A percentile compares a stretch with the other conserved stretches of the same genome.
phyloP scores from a whole-genome alignment of 257 asterid species.

The Plectranthus barbatus region DNA sequence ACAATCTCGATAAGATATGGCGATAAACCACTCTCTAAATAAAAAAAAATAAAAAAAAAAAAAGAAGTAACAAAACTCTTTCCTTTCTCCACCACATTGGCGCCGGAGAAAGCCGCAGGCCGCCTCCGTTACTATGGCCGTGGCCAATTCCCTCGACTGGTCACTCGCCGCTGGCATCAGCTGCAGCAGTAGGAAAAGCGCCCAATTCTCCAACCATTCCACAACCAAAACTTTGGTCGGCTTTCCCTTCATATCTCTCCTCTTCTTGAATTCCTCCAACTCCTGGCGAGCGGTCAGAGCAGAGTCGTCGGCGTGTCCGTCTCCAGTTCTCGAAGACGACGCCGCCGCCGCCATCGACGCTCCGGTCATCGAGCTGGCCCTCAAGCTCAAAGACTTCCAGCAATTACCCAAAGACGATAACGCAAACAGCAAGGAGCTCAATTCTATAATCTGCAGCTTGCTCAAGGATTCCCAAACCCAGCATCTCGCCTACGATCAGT shows the following conservation, averaged over 20 bases:
- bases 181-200: conserved; percentile 17
- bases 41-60: not conserved
- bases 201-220: conserved; percentile 10
- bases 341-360: conserved; percentile 11
- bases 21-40: not conserved
- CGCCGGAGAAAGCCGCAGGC: not conserved
- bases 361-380: conserved; percentile 33
- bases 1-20: conserved; percentile 41
- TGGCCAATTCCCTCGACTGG: conserved; percentile 56
- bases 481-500: conserved; percentile 46
- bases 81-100: conserved; percentile 5
- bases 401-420: conserved; percentile 27
- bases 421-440: conserved; percentile 35
- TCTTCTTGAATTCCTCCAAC: conserved; percentile 35
- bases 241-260: conserved; percentile 32
- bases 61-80: not conserved
- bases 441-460: conserved; percentile 51
- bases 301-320: conserved; percentile 46
- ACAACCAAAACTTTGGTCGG: conserved; percentile 2
- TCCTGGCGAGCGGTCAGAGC: conserved; percentile 27
- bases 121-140: conserved; percentile 41
- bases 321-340: conserved; percentile 40
- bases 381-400: conserved; percentile 31
- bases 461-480: conserved; percentile 56
- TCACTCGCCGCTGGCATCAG: conserved; percentile 31